Conservation (phyloP, 306 rosid genomes). For the Citrullus amarus region DNA sequence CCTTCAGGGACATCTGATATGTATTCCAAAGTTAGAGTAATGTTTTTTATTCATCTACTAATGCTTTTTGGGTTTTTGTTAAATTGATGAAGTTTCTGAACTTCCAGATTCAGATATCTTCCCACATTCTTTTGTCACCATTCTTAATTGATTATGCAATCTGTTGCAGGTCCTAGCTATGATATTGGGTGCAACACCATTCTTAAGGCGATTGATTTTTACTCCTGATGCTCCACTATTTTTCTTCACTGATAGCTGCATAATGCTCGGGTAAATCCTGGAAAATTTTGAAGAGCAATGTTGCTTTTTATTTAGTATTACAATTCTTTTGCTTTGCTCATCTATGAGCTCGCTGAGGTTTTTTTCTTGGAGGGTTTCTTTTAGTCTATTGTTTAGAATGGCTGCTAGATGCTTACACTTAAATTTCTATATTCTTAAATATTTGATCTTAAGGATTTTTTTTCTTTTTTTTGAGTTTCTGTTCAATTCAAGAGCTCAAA, state of each 20-base stretch:
- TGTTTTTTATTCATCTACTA: neutral
- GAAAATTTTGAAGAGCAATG: constrained; percentile 10
- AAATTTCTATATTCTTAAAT: neutral
- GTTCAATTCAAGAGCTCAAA: constrained; percentile 1
- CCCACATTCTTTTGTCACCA: neutral
- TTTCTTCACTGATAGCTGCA: constrained; percentile 97
- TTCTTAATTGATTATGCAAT: neutral
- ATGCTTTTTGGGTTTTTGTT: neutral
- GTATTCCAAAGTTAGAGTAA: neutral
- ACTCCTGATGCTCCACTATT: constrained; percentile 76
- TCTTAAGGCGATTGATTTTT: constrained; percentile 57
- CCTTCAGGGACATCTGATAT: too few species aligned
- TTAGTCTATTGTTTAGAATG: neutral
- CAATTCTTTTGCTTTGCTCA: neutral
- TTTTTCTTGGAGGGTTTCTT: neutral
- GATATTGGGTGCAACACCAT: constrained; percentile 66
- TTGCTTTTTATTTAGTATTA: neutral
- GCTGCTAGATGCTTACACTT: neutral
- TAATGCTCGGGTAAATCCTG: constrained; percentile 76
- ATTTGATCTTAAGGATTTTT: neutral
- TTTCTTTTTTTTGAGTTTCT: neutral
- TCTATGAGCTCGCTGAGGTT: neutral
- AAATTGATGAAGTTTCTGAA: neutral
- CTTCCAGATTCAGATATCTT: neutral
- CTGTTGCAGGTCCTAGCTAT: constrained; percentile 77